A percentile compares a stretch with the other conserved stretches of the same genome.
phyloP scores from a whole-genome alignment of 2,329 filamentous ascomycete species.

The Fusarium pininemorale region DNA sequence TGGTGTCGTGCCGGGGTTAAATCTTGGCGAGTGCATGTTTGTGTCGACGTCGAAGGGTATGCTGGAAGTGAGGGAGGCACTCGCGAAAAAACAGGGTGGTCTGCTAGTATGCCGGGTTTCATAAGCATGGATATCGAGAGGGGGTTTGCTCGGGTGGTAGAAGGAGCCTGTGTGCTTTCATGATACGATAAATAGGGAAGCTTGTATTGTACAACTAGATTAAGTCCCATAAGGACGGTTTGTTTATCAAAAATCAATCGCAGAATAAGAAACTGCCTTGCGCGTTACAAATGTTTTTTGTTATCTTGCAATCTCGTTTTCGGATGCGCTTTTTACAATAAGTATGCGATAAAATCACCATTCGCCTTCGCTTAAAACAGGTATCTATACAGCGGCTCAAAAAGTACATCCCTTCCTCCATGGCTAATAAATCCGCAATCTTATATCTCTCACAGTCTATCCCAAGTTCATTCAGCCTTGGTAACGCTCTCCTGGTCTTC shows the following conservation, averaged over 20 bases:
- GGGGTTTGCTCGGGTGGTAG: neutral
- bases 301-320: conserved; percentile 13
- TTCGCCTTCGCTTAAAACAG: conserved; percentile 47
- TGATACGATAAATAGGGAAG: conserved; percentile 36
- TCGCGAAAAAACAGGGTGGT: conserved; percentile 83
- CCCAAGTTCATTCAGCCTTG: conserved; percentile 21
- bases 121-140: conserved; percentile 40
- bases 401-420: conserved; percentile 33
- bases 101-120: conserved; percentile 77
- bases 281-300: conserved; percentile 11
- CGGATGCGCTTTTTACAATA: conserved; percentile 25
- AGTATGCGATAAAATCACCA: conserved; percentile 41
- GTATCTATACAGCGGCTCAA: conserved; percentile 44
- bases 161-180: conserved; percentile 20
- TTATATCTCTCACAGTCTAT: conserved; percentile 31
- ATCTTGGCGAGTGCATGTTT: conserved; percentile 84
- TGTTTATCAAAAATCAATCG: conserved; percentile 40
- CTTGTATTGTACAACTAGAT: conserved; percentile 44
- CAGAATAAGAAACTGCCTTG: conserved; percentile 19
- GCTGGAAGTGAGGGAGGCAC: conserved; percentile 82
- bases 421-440: conserved; percentile 30
- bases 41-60: conserved; percentile 80
- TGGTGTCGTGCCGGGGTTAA: conserved; percentile 78
- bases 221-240: conserved; percentile 26
- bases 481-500: conserved; percentile 9